Evolutionary conservation across 2,329 filamentous ascomycete species (phyloP).

Genomic region (Apiospora aurea): DNA sequence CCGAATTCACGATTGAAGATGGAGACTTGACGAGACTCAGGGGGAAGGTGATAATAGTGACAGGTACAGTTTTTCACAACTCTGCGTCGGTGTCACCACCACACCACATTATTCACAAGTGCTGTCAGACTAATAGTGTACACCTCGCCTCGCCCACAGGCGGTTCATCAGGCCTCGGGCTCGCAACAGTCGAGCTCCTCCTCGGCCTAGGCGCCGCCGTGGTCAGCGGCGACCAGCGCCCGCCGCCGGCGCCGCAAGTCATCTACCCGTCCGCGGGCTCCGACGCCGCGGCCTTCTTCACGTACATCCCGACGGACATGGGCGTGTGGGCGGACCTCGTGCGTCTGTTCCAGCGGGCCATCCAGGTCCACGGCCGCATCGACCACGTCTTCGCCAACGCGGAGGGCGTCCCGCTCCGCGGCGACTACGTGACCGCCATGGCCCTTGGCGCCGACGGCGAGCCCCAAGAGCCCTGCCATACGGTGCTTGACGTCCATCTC

Average conservation of each 20-base stretch:
- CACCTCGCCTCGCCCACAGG: constrained; percentile 40
- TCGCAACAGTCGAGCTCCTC: constrained; percentile 60
- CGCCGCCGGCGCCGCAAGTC: constrained; percentile 26
- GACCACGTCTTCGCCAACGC: constrained; percentile 78
- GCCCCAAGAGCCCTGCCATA: constrained; percentile 50
- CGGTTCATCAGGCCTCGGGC: constrained; percentile 66
- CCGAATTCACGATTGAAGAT: constrained; percentile 53
- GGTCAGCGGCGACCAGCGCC: constrained; percentile 59
- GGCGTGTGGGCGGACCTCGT: constrained; percentile 57
- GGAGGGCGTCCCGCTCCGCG: constrained; percentile 53
- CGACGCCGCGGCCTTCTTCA: constrained; percentile 36
- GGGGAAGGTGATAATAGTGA: constrained; percentile 60
- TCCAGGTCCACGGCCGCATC: constrained; percentile 68
- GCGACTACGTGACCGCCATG: constrained; percentile 51
- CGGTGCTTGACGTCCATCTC: constrained; percentile 57
- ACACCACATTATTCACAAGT: not conserved
- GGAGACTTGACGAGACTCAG: constrained; percentile 50
- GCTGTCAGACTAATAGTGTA: not conserved
- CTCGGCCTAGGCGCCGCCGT: constrained; percentile 61
- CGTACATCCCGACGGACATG: constrained; percentile 56
- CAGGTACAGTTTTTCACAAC: constrained; percentile 32
- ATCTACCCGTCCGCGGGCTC: constrained; percentile 21
- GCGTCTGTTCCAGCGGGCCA: constrained; percentile 58
- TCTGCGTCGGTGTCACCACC: not conserved
- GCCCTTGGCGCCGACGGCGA: constrained; percentile 56